Evolutionary conservation across 371 early-diverging fungal genomes (phyloP).

Genomic region (Mucor plumbeus): DNA sequence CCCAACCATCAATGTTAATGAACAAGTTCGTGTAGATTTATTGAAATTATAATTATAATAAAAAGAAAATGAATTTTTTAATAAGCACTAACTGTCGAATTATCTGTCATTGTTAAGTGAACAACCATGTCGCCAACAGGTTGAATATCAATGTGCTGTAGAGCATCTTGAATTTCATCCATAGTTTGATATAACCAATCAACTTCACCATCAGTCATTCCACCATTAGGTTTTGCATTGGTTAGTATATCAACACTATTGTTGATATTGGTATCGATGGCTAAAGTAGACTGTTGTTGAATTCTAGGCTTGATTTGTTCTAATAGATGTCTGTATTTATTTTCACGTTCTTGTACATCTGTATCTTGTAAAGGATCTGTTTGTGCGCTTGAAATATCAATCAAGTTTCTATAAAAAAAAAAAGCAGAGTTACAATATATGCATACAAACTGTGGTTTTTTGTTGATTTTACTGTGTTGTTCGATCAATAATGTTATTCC

Average conservation of each 20-base stretch:
- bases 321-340: slow-evolving; percentile 41
- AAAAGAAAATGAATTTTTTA: slow-evolving; percentile 9
- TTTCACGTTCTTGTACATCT: slow-evolving; percentile 54
- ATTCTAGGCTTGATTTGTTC: slow-evolving; percentile 75
- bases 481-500: slow-evolving; percentile 50
- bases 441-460: background rate
- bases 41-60: slow-evolving; percentile 52
- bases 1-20: slow-evolving; percentile 44
- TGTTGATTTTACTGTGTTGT: slow-evolving; percentile 46
- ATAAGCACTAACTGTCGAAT: slow-evolving; percentile 24
- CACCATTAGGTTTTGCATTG: slow-evolving; percentile 33
- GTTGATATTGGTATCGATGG: slow-evolving; percentile 19
- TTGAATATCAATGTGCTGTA: slow-evolving; percentile 47
- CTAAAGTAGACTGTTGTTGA: background rate
- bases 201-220: slow-evolving; percentile 33
- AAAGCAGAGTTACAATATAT: background rate
- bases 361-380: slow-evolving; percentile 53
- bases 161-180: slow-evolving; percentile 49
- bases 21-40: slow-evolving; percentile 67
- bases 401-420: slow-evolving; percentile 42
- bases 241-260: slow-evolving; percentile 22
- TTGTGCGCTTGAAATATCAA: slow-evolving; percentile 52
- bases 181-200: slow-evolving; percentile 50
- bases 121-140: slow-evolving; percentile 59
- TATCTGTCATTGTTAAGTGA: slow-evolving; percentile 45